phyloP scores from a whole-genome alignment of 352 stramenopile species.

The Plasmopara halstedii region DNA sequence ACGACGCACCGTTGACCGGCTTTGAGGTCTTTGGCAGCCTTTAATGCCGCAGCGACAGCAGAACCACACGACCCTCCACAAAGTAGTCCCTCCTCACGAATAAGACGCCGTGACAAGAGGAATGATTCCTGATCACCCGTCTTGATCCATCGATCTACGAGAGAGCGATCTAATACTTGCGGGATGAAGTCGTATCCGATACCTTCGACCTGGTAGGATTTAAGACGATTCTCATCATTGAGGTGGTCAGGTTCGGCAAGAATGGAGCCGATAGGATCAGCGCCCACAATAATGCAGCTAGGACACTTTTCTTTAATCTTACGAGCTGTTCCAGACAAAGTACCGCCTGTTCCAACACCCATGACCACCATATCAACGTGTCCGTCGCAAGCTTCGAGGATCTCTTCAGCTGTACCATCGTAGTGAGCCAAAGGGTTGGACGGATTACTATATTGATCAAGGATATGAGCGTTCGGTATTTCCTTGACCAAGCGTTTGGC shows the following conservation, averaged over 20 bases:
- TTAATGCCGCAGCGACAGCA: slow-evolving; percentile 80
- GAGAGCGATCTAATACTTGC: slow-evolving; percentile 88
- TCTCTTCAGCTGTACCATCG: slow-evolving; percentile 93
- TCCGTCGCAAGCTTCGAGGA: slow-evolving; percentile 88
- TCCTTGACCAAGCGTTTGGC: slow-evolving; percentile 89
- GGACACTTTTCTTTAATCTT: slow-evolving; percentile 93
- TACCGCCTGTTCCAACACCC: slow-evolving; percentile 92
- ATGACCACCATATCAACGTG: slow-evolving; percentile 94
- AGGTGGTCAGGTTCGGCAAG: slow-evolving; percentile 88
- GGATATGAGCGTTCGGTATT: slow-evolving; percentile 93
- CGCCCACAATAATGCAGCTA: slow-evolving; percentile 76
- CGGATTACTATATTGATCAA: slow-evolving; percentile 96
- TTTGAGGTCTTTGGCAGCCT: slow-evolving; percentile 80
- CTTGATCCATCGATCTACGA: slow-evolving; percentile 95
- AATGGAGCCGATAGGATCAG: slow-evolving; percentile 90
- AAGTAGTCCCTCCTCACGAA: slow-evolving; percentile 93
- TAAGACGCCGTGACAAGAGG: slow-evolving; percentile 89
- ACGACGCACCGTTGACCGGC: slow-evolving; percentile 91
- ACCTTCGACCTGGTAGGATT: slow-evolving; percentile 92
- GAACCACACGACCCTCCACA: slow-evolving; percentile 92
- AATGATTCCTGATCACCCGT: slow-evolving; percentile 91
- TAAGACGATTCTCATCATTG: slow-evolving; percentile 89
- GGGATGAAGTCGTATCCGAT: slow-evolving; percentile 98
- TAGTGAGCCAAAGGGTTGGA: slow-evolving; percentile 95
- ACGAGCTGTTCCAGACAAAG: slow-evolving; percentile 89